Evolutionary conservation across 2,329 filamentous ascomycete genomes (phyloP), one percentile per base, ranked within the genome.

Genomic region (Mollisiaceae sp.): DNA sequence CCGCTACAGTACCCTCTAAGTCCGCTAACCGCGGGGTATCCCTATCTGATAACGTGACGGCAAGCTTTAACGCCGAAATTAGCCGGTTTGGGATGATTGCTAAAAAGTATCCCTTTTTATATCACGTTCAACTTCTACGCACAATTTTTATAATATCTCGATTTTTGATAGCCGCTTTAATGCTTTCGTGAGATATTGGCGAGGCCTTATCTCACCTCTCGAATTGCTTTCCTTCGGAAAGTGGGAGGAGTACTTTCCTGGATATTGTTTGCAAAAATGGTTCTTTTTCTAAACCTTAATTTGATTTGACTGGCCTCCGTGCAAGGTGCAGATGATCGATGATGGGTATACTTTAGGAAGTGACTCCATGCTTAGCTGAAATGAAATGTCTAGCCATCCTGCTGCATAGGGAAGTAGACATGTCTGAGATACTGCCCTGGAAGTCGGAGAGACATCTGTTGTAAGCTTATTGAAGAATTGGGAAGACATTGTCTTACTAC

Each of bases 221-320:
- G 41, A 43, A 18, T 43, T 43, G 15, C 41, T 43, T 43, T 43
- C n/a, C 41, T 15, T 43, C 41, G 14, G 14, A 43, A 18, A 20
- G 45, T 12, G n/a, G n/a, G n/a, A 20, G 45, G 27, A 32, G 3
- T 32, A 3, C 27, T 3, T 32, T 43, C 15, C 22, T 50, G 15
- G 12, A 54, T 9, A 18, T 54, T 20, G 50, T 12, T 54, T 35
- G 50, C 15, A 50, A 24, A 32, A 18, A 6, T 4, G 8, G 6
- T 54, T 4, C 50, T 32, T 35, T 35, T 54, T 14, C 6, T 8
- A 54, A 54, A 54, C 50, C 50, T 54, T 54, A 54, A 54, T 54
- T 35, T 18, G 14, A 54, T 27, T 18, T 2, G 11, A 24, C 5
- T 6, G 15, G n/a, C 41, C 11, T 50, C 45, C 45, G 45, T 50